A percentile compares a stretch with the other conserved stretches of the same genome.
Conservation (phyloP, 140 eudicot genomes). For the Senecio squalidus region DNA sequence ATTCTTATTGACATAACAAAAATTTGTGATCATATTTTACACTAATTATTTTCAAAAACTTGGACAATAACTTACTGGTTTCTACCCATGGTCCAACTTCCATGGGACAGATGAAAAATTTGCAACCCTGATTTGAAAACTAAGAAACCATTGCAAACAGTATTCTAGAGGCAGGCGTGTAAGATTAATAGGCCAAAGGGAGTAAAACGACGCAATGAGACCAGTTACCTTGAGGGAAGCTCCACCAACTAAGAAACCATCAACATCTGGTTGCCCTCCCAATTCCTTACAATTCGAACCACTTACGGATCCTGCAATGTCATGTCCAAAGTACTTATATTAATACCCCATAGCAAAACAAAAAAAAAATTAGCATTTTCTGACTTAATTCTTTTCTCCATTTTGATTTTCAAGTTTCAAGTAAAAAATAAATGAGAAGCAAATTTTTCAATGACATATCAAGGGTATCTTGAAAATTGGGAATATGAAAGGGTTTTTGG, state of each 20-base stretch:
- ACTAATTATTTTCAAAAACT: no score
- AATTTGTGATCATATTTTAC: no score
- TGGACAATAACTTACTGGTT: no score
- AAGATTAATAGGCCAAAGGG: background rate
- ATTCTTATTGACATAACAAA: no score
- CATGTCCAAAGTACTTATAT: background rate
- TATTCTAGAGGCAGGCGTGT: background rate
- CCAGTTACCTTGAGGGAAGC: slow-evolving; percentile 77
- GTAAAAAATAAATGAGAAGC: no score
- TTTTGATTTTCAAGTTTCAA: background rate
- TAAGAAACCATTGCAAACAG: background rate
- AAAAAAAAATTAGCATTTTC: background rate
- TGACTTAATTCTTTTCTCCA: background rate
- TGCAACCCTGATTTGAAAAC: background rate
- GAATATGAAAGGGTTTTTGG: background rate
- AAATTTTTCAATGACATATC: no score
- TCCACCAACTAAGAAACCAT: slow-evolving; percentile 90
- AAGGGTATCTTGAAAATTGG: background rate
- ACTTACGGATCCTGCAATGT: slow-evolving; percentile 62
- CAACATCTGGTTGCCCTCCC: slow-evolving; percentile 72
- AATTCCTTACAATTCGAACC: slow-evolving; percentile 76
- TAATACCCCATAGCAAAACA: background rate
- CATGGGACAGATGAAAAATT: background rate
- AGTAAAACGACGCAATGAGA: background rate
- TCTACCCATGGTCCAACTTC: no score